Evolutionary conservation across 2,329 filamentous ascomycete species (phyloP), one percentile per base, ranked within the genome.

Genomic region (Delphinella strobiligena): DNA sequence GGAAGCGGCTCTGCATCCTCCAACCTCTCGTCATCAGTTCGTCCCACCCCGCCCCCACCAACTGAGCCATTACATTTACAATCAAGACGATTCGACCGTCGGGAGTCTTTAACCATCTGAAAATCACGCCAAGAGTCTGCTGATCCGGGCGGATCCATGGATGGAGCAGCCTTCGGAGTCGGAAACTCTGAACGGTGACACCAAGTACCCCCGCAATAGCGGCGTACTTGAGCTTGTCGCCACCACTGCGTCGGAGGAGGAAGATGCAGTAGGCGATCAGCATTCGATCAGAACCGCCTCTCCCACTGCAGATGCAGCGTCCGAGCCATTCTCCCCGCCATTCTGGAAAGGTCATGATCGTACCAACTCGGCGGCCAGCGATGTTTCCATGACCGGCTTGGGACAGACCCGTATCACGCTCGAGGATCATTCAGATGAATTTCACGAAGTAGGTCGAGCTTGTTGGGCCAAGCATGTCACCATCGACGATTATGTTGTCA

Each of bases 391-490:
- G 34, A 51, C 56, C 34, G 53, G 56, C 37, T 37, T 42, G 37
- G 41, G 49, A 14, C 62, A 62, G 3, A 54, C 61, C 16, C 61
- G 64, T 29, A 82, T 82, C 46, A 67, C 64, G 2, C 66, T 82
- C 17, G 74, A 80, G 50, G 77, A 82, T 53, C 74, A 80, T 54
- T 78, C 75, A 17, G 67, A 72, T 38, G 73, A 75, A 45, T 59
- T 63, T 32, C 69, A 69, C 31, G 71, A 75, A 49, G 69, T 70
- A 14, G 72, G 67, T 50, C 68, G 68, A 31, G 68, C 71, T 1
- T 64, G 78, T 40, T 82, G 77, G 76, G 77, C 77, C 7, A 70
- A 67, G 37, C 68, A 69, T 41, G 76, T 79, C 31, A 63, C 67
- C 5, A 73, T 82, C 38, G 69, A 77, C 41, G 74, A 78, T 52